Base-by-base conservation (phyloP, 768 basidiomycete species). In the Termitomyces sp. region DNA sequence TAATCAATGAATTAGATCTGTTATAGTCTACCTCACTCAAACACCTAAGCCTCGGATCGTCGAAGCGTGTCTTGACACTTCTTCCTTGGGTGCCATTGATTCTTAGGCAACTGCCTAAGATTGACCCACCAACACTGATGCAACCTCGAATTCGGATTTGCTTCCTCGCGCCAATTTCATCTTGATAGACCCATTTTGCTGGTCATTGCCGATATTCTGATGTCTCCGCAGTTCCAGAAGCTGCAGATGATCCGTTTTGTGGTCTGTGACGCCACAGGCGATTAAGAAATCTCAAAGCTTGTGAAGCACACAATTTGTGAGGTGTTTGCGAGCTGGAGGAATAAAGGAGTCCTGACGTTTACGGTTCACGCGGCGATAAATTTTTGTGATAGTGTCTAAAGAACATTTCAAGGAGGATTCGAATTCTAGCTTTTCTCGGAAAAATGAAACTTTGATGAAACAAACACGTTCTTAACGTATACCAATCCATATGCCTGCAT, bases 121-220 rank as follows among this genome's bases (percentile, higher is more conserved):
- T 53, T 7, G 44, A 58, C 14, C 44, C 51, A 39, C 59, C 61
- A 6, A 60, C 61, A 17, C 49, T 71, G 32, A 56, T 40, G 10
- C n/a, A 51, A 63, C 12, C 63, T 72, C 17, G 62, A 64, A 32
- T 61, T 71, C 11, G 63, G 62, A 7, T 71, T 69, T 40, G 62
- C 67, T 10, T 66, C 66, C 10, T 70, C 71, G 10, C 63, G 65
- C 3, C 71, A 71, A 58, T 68, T 70, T 44, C 64, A 67, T 46
- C 65, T 71, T 23, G 70, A 72, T 45, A 60, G 56, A 5, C 67
- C 69, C 9, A 63, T 65, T 55, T 61, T 71, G 12, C 55, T 63
- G 23, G 57, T 46, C 52, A 61, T 72, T 21, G 57, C 63, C 3
- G 41, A 59, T 11, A 55, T 65, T 17, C 54, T 71, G 14, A 41